These are phyloP conservation scores for Wallacemonas sp. DNA, from an alignment of 208 protist genomes.

Conservation along the genomic window DNA sequence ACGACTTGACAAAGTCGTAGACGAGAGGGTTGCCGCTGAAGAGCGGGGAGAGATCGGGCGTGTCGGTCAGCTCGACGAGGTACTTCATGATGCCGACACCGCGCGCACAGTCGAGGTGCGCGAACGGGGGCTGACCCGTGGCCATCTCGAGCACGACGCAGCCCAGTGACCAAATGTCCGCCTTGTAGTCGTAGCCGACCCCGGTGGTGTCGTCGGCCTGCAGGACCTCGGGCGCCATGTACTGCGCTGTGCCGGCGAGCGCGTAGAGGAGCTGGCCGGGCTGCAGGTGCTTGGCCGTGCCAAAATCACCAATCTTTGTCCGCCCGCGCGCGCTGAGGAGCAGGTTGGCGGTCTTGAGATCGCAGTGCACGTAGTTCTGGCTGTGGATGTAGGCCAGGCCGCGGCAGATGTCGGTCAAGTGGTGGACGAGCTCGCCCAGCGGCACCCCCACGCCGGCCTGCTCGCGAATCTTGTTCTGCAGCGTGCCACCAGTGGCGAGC, in stretches of 20 bases:
- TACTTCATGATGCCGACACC: conserved; percentile 89
- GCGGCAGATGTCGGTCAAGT: conserved; percentile 78
- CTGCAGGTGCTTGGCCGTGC: conserved; percentile 84
- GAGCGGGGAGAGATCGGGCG: conserved; percentile 76
- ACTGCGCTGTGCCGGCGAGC: conserved; percentile 87
- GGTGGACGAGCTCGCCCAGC: conserved; percentile 69
- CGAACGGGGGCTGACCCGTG: conserved; percentile 78
- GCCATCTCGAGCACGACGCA: conserved; percentile 90
- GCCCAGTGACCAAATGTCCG: conserved; percentile 91
- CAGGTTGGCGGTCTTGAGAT: conserved; percentile 93
- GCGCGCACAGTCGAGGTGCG: conserved; percentile 60
- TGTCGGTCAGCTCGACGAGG: conserved; percentile 69
- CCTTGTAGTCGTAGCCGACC: conserved; percentile 85
- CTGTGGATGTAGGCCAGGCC: conserved; percentile 91
- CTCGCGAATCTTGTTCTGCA: conserved; percentile 76
- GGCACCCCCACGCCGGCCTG: conserved; percentile 59
- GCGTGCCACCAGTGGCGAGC: conserved; percentile 85
- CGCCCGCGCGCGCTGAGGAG: conserved; percentile 76
- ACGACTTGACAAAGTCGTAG: conserved; percentile 78
- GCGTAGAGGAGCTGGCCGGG: conserved; percentile 77
- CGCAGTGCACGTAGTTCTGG: conserved; percentile 85
- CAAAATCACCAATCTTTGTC: conserved; percentile 96
- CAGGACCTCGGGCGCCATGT: conserved; percentile 93
- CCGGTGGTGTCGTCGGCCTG: conserved; percentile 49
- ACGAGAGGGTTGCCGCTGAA: conserved; percentile 66